These are phyloP conservation scores for Senna tora DNA, from an alignment of 306 rosid species.

Conservation along the genomic window DNA sequence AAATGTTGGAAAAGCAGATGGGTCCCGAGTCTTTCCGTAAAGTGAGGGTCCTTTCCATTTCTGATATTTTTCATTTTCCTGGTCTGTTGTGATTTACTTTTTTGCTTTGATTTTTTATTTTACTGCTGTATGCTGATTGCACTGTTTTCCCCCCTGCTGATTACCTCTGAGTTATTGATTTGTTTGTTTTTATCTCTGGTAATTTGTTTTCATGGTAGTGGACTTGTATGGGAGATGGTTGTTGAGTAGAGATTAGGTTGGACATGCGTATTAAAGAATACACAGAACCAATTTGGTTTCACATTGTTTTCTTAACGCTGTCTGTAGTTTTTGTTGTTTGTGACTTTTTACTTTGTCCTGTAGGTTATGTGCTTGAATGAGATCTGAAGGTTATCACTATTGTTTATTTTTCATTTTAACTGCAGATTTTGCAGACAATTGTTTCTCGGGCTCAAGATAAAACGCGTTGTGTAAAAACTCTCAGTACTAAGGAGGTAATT, in stretches of 20 bases:
- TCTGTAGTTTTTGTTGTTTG: not conserved
- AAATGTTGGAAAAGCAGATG: conserved; percentile 99
- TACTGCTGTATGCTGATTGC: not conserved
- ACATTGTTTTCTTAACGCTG: not conserved
- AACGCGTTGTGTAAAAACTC: conserved; percentile 65
- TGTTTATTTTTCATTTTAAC: conserved; percentile 31
- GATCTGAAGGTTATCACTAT: conserved; percentile 19
- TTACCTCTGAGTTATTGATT: no score
- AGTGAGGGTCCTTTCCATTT: conserved; percentile 55
- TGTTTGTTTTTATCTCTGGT: no score
- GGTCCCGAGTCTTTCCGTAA: conserved; percentile 97
- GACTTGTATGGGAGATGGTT: no score
- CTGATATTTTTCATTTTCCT: conserved; percentile 3
- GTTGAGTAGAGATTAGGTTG: no score
- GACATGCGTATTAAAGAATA: no score
- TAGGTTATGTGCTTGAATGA: conserved; percentile 18
- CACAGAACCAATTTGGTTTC: no score
- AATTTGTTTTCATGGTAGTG: no score
- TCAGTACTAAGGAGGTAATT: conserved; percentile 94
- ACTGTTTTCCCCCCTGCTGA: no score
- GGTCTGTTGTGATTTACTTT: conserved; percentile 17
- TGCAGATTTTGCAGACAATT: conserved; percentile 89
- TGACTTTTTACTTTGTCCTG: not conserved
- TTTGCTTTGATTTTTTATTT: not conserved
- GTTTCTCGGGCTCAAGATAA: conserved; percentile 88